These are phyloP conservation scores for Hyaloscypha hepaticicola DNA, from an alignment of 495 filamentous ascomycete genomes.

Conservation along the genomic window DNA sequence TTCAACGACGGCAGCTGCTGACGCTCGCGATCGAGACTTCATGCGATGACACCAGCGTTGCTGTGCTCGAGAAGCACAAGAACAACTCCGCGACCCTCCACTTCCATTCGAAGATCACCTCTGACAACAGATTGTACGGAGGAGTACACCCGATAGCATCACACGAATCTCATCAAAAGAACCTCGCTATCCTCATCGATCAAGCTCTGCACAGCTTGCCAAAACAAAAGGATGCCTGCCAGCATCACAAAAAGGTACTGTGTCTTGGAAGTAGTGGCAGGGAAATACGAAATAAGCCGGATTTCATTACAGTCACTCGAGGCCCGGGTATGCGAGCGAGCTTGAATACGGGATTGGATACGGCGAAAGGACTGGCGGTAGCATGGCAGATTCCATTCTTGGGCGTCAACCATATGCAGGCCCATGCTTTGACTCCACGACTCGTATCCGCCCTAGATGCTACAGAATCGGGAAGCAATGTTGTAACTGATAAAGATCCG, in stretches of 20 bases:
- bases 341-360: slow-evolving; percentile 73
- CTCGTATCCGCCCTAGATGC: slow-evolving; percentile 63
- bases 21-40: slow-evolving; percentile 93
- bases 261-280: slow-evolving; percentile 16
- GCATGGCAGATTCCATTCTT: slow-evolving; percentile 81
- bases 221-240: neutral
- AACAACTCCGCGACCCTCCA: slow-evolving; percentile 53
- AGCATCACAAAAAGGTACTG: slow-evolving; percentile 12
- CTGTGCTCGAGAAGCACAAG: slow-evolving; percentile 65
- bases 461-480: neutral
- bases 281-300: slow-evolving; percentile 53
- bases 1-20: slow-evolving; percentile 47
- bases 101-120: slow-evolving; percentile 81
- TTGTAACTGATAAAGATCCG: slow-evolving; percentile 24
- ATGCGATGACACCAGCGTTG: slow-evolving; percentile 96
- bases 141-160: slow-evolving; percentile 79
- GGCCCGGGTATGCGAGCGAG: slow-evolving; percentile 85
- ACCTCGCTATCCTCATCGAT: slow-evolving; percentile 63
- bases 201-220: slow-evolving; percentile 61
- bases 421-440: slow-evolving; percentile 84
- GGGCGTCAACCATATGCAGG: slow-evolving; percentile 95
- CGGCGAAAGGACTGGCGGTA: slow-evolving; percentile 82
- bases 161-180: slow-evolving; percentile 67
- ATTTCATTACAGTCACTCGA: slow-evolving; percentile 82
- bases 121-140: slow-evolving; percentile 64